A percentile compares a stretch with the other conserved stretches of the same genome.
Evolutionary conservation across 208 protist genomes (phyloP).

Genomic region (Trypanosoma platydactyli): DNA sequence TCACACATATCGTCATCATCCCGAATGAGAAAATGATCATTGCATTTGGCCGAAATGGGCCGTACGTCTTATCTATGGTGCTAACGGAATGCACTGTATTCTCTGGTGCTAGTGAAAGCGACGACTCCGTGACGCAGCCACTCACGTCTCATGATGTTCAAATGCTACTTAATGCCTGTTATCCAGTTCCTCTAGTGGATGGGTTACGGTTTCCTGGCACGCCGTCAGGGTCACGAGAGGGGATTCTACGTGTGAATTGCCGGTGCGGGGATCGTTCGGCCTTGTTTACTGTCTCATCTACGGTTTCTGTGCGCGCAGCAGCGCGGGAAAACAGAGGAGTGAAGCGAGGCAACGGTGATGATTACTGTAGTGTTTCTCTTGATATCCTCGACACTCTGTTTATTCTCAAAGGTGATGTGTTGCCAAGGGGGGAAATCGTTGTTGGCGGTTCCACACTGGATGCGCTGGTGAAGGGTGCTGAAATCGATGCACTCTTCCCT

Average conservation of each 20-base stretch:
- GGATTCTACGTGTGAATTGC: constrained; percentile 20
- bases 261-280: neutral
- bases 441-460: constrained; percentile 6
- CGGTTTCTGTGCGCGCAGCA: neutral
- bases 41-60: constrained; percentile 26
- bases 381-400: neutral
- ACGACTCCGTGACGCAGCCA: neutral
- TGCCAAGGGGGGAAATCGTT: constrained; percentile 1
- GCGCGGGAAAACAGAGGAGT: neutral
- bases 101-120: neutral
- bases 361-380: neutral
- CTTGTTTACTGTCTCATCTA: constrained; percentile 4
- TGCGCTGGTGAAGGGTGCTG: constrained; percentile 5
- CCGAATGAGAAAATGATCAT: constrained; percentile 12
- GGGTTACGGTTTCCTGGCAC: constrained; percentile 16
- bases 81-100: constrained; percentile 3
- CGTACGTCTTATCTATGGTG: constrained; percentile 21
- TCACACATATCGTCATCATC: constrained; percentile 17
- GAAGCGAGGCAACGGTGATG: neutral
- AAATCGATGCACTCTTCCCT: constrained; percentile 16
- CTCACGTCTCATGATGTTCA: constrained; percentile 7
- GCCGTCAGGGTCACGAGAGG: constrained; percentile 10
- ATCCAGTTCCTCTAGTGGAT: constrained; percentile 15
- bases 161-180: constrained; percentile 25
- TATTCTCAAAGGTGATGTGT: constrained; percentile 10